Evolutionary conservation across 2,329 filamentous ascomycete genomes (phyloP).

Genomic region (Fusarium sterilihyphosum): DNA sequence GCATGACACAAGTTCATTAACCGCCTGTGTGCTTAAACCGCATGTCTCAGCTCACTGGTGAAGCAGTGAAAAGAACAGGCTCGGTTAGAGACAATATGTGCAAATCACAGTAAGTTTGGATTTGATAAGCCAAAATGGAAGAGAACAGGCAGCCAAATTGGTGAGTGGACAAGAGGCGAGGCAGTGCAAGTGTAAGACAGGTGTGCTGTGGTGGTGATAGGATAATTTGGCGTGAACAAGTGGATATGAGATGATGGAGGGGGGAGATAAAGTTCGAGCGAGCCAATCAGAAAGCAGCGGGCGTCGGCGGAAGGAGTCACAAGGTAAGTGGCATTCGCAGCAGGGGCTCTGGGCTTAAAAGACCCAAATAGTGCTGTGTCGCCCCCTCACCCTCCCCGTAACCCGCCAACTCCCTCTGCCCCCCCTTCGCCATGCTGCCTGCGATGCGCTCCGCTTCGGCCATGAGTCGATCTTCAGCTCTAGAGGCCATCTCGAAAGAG

Average conservation of each 20-base stretch:
- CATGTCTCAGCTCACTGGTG: background rate
- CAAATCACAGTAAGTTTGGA: background rate
- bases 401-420: conserved; percentile 41
- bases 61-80: background rate
- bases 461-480: conserved; percentile 3
- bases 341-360: conserved; percentile 58
- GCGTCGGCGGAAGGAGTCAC: conserved; percentile 32
- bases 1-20: background rate
- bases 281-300: conserved; percentile 36
- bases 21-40: background rate
- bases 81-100: background rate
- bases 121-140: background rate
- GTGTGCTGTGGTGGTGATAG: conserved; percentile 9
- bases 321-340: conserved; percentile 30
- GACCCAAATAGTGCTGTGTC: conserved; percentile 64
- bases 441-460: conserved; percentile 7
- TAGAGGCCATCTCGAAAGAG: conserved; percentile 11
- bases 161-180: background rate
- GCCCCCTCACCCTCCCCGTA: conserved; percentile 53
- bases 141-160: background rate
- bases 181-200: conserved; percentile 22
- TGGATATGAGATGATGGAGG: conserved; percentile 23
- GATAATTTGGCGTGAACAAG: conserved; percentile 15
- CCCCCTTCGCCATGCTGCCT: background rate
- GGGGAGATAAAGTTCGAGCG: background rate